A percentile compares a stretch with the other conserved stretches of the same genome.
phyloP scores from a whole-genome alignment of 2,329 filamentous ascomycete species.

The Fusarium austroafricanum region DNA sequence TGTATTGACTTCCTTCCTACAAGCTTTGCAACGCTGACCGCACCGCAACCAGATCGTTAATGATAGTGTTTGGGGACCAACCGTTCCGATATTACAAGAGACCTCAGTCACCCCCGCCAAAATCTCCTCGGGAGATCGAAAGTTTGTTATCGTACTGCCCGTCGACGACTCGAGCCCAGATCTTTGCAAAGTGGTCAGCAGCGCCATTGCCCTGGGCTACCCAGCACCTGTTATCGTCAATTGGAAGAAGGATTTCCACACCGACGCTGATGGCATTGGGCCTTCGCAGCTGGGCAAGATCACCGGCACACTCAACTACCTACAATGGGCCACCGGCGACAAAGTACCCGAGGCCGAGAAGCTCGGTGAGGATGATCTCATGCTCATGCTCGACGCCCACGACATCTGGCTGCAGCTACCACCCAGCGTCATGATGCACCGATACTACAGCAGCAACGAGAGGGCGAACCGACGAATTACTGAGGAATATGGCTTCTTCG shows the following conservation, averaged over 20 bases:
- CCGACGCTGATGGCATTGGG: conserved; percentile 38
- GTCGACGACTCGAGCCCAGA: conserved; percentile 45
- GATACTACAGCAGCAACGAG: conserved; percentile 42
- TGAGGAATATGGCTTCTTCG: conserved; percentile 35
- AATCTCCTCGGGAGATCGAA: conserved; percentile 34
- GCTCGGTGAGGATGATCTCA: conserved; percentile 44
- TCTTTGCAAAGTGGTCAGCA: conserved; percentile 48
- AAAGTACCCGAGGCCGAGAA: conserved; percentile 26
- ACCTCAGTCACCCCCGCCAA: neutral
- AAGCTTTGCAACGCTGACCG: conserved; percentile 9
- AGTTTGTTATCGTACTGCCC: conserved; percentile 42
- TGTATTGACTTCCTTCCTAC: neutral
- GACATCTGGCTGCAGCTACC: conserved; percentile 50
- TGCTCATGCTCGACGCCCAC: conserved; percentile 49
- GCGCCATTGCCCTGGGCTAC: conserved; percentile 45
- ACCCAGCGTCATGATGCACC: conserved; percentile 45
- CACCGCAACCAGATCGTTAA: conserved; percentile 31
- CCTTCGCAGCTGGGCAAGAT: conserved; percentile 48
- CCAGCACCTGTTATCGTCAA: conserved; percentile 49
- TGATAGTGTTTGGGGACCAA: conserved; percentile 30
- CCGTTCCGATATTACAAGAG: conserved; percentile 23
- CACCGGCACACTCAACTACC: conserved; percentile 45
- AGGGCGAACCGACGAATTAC: conserved; percentile 37
- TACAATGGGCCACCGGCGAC: conserved; percentile 40
- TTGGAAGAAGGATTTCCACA: conserved; percentile 46